phyloP scores from a whole-genome alignment of 148 eudicot genomes.

The Camellia japonica region DNA sequence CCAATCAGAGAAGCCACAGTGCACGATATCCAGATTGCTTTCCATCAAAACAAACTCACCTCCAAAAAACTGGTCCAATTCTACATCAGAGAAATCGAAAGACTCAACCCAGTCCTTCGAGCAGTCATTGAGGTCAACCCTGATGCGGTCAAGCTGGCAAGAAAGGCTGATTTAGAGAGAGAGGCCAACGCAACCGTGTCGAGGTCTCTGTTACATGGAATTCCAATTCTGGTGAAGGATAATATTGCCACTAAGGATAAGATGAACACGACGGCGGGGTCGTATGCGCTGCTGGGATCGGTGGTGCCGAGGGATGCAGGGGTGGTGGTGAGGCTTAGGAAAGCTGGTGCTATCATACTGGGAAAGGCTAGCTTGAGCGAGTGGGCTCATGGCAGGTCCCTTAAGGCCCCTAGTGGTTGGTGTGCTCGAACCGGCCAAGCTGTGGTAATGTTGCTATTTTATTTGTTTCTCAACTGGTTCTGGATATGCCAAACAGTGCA shows the following conservation, averaged over 20 bases:
- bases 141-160: conserved; percentile 30
- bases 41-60: conserved; percentile 26
- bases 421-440: conserved; percentile 35
- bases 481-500: too few relatives aligned
- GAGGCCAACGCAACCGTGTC: conserved; percentile 22
- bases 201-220: conserved; percentile 25
- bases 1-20: conserved; percentile 32
- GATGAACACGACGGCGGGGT: conserved; percentile 44
- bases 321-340: conserved; percentile 26
- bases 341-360: conserved; percentile 34
- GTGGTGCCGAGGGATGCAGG: conserved; percentile 29
- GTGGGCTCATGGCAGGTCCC: conserved; percentile 28
- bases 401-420: conserved; percentile 26
- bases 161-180: conserved; percentile 31
- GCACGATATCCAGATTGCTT: conserved; percentile 25
- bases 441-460: conserved; percentile 18
- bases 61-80: conserved; percentile 35
- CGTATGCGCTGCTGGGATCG: conserved; percentile 32
- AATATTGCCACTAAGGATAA: conserved; percentile 40
- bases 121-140: conserved; percentile 41
- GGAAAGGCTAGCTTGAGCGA: conserved; percentile 45
- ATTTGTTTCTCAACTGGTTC: not conserved
- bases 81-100: conserved; percentile 29
- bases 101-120: conserved; percentile 33
- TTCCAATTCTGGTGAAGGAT: conserved; percentile 42